These are phyloP conservation scores for Pelargonium exstipulatum DNA, from an alignment of 441 rosid genomes.

Conservation along the genomic window DNA sequence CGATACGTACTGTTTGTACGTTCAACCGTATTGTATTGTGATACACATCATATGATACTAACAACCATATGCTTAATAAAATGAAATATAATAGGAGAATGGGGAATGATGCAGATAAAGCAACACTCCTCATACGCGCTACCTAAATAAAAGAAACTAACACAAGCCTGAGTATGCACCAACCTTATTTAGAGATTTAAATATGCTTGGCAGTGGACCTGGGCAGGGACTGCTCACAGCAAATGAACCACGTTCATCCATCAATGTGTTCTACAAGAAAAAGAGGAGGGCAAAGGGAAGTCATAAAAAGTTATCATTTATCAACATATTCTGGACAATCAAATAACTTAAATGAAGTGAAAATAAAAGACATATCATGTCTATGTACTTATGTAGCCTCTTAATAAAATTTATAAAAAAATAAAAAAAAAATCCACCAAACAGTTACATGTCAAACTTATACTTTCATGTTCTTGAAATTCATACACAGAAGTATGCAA, in stretches of 20 bases:
- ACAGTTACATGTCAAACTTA: background rate
- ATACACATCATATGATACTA: no score
- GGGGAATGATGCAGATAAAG: background rate
- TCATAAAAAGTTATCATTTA: background rate
- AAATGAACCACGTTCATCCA: conserved; percentile 83
- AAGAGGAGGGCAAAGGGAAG: conserved; percentile 1
- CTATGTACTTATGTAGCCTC: background rate
- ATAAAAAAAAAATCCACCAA: background rate
- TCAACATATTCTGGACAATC: background rate
- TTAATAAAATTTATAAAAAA: background rate
- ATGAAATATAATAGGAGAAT: background rate
- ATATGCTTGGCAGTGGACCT: conserved; percentile 57
- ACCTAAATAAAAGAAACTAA: conserved; percentile 1
- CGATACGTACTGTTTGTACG: no score
- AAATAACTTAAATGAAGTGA: conserved; percentile 2
- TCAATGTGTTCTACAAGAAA: conserved; percentile 56
- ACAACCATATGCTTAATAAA: background rate
- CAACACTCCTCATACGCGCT: background rate
- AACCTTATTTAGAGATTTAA: conserved; percentile 61
- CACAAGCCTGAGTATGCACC: conserved; percentile 21
- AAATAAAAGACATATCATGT: background rate
- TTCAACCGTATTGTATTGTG: no score
- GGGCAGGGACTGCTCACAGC: conserved; percentile 65
- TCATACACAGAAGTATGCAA: background rate
- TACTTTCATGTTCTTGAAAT: background rate